Conservation (phyloP, 345 rosid species). For the Firmiana major region DNA sequence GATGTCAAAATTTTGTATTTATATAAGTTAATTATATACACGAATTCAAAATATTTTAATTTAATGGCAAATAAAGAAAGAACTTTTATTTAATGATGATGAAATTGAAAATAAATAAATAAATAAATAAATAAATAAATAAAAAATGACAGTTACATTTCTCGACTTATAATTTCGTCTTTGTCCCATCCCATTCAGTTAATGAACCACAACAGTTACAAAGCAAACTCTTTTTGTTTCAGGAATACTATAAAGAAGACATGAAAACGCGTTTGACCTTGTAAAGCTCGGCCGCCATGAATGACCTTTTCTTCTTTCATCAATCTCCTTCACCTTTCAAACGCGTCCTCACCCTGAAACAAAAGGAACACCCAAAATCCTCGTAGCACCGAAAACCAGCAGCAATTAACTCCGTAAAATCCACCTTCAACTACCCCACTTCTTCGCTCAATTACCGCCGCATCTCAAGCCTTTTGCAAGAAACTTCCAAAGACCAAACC, state of each 20-base stretch:
- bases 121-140: too few species aligned
- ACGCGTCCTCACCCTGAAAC: neutral
- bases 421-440: neutral
- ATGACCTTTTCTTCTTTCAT: neutral
- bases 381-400: neutral
- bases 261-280: slow-evolving; percentile 42
- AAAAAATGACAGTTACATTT: neutral
- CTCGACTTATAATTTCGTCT: neutral
- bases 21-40: too few species aligned
- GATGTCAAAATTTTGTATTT: too few species aligned
- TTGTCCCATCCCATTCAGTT: too few species aligned
- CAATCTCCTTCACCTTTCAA: neutral
- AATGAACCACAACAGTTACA: neutral
- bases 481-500: neutral
- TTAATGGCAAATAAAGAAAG: too few species aligned
- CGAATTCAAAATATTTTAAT: too few species aligned
- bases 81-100: too few species aligned
- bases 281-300: slow-evolving; percentile 28
- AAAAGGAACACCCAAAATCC: neutral
- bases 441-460: neutral
- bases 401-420: neutral
- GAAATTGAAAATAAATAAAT: neutral
- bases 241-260: neutral
- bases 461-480: neutral
- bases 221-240: neutral